phyloP scores from a whole-genome alignment of 345 rosid genomes.

The Theobroma cacao region DNA sequence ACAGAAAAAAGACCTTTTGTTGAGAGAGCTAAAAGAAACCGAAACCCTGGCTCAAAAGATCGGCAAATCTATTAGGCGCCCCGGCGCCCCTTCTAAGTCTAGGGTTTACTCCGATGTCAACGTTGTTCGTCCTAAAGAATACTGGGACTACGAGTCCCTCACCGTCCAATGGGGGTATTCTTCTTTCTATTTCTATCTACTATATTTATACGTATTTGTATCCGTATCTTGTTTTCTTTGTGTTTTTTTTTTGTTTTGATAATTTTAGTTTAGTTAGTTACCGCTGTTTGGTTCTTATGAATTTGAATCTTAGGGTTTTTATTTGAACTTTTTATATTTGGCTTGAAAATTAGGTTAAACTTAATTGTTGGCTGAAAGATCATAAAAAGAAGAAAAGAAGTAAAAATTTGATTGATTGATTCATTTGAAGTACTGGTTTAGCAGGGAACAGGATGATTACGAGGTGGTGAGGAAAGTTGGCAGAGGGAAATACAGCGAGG shows the following conservation, averaged over 20 bases:
- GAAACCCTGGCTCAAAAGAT: conserved; percentile 97
- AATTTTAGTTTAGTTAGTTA: not conserved
- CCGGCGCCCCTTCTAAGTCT: conserved; percentile 94
- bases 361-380: not conserved
- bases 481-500: conserved; percentile 95
- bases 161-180: conserved; percentile 88
- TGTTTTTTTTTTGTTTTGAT: not conserved
- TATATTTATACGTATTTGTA: not conserved
- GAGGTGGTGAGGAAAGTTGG: conserved; percentile 98
- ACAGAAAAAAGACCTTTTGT: conserved; percentile 3
- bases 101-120: conserved; percentile 93
- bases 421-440: not conserved
- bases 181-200: not conserved
- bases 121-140: conserved; percentile 79
- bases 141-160: conserved; percentile 72
- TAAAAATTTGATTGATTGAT: not conserved
- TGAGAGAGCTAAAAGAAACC: conserved; percentile 27
- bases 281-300: not conserved
- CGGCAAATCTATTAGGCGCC: conserved; percentile 85
- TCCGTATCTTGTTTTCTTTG: no score
- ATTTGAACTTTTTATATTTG: not conserved
- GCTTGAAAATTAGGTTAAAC: not conserved
- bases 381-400: not conserved
- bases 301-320: conserved; percentile 5
- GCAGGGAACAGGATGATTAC: conserved; percentile 91